These are phyloP conservation scores for Rhodotorula kratochvilovae DNA, from an alignment of 768 basidiomycete genomes.

Conservation along the genomic window DNA sequence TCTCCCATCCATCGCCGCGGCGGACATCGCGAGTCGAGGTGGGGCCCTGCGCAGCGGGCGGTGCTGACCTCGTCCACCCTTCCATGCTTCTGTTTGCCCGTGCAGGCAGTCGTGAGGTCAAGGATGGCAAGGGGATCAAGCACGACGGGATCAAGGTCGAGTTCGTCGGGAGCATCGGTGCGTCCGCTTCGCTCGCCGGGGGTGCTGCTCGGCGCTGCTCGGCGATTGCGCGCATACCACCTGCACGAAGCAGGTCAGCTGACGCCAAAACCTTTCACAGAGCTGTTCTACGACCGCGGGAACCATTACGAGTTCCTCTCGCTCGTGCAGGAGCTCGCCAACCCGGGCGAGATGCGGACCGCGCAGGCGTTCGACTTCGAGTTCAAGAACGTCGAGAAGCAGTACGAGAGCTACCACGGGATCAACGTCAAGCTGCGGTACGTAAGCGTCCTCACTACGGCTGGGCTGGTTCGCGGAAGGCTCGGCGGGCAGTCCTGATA, in stretches of 20 bases:
- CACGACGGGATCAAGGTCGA: constrained; percentile 98
- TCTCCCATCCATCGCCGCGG: background rate
- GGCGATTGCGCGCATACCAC: too few relatives aligned
- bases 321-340: constrained; percentile 86
- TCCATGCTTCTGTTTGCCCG: background rate
- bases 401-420: constrained; percentile 94
- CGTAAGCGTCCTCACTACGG: constrained; percentile 1
- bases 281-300: constrained; percentile 89
- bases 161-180: constrained; percentile 92
- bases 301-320: constrained; percentile 98
- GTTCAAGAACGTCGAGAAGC: constrained; percentile 99
- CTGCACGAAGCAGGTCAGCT: background rate
- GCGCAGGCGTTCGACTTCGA: constrained; percentile 94
- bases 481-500: background rate
- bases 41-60: background rate
- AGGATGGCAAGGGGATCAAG: constrained; percentile 88
- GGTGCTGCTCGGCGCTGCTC: background rate
- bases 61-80: background rate
- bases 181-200: background rate
- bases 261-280: constrained; percentile 6
- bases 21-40: background rate
- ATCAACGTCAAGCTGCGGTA: constrained; percentile 97
- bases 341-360: constrained; percentile 93
- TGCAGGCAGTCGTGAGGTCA: constrained; percentile 77
- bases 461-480: too few relatives aligned